These are phyloP conservation scores for Rubroboletus satanas DNA, from an alignment of 768 basidiomycete genomes.

Conservation along the genomic window DNA sequence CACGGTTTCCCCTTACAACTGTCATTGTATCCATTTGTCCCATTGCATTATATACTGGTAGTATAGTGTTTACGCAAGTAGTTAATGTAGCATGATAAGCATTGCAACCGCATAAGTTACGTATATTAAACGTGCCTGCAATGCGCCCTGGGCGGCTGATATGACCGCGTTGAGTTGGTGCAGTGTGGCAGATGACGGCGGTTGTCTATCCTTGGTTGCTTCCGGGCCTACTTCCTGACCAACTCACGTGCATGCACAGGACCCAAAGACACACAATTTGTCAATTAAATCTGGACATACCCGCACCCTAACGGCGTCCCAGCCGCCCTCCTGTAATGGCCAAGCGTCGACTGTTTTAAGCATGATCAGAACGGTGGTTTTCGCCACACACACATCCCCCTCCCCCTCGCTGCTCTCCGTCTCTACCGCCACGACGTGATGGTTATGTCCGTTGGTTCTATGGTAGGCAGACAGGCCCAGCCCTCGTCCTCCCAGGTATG, in stretches of 20 bases:
- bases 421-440: constrained; percentile 8
- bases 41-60: constrained; percentile 13
- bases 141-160: constrained; percentile 1
- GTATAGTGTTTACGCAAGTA: constrained; percentile 11
- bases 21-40: constrained; percentile 14
- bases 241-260: constrained; percentile 30
- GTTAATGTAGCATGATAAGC: constrained; percentile 24
- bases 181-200: constrained; percentile 12
- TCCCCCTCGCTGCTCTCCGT: not conserved
- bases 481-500: constrained; percentile 41
- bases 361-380: constrained; percentile 2
- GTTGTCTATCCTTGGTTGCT: constrained; percentile 10
- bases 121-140: constrained; percentile 8
- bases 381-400: constrained; percentile 6
- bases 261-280: constrained; percentile 17
- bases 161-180: constrained; percentile 21
- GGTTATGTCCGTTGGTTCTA: constrained; percentile 17
- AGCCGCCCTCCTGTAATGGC: constrained; percentile 18
- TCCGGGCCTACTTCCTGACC: constrained; percentile 5
- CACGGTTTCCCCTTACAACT: constrained; percentile 10
- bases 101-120: constrained; percentile 10
- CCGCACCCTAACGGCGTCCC: constrained; percentile 18
- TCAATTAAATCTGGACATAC: constrained; percentile 21
- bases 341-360: constrained; percentile 33
- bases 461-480: constrained; percentile 11